These are phyloP conservation scores for Microsporum canis DNA, from an alignment of 2,329 filamentous ascomycete species.

Conservation along the genomic window DNA sequence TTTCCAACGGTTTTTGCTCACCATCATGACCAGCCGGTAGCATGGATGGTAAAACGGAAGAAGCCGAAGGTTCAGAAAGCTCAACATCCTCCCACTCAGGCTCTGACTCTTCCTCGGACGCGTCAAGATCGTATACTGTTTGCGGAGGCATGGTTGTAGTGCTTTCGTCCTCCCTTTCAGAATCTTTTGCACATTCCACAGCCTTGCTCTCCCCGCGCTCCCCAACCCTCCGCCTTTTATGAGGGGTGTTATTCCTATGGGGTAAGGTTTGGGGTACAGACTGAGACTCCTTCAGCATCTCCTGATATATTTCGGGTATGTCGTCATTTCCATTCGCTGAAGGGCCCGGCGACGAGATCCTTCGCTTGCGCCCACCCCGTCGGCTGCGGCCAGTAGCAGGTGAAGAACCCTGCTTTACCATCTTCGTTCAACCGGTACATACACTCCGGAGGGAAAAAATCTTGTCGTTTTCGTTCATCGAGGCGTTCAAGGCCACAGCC, in stretches of 20 bases:
- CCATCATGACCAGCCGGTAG: conserved; percentile 1
- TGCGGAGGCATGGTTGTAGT: conserved; percentile 17
- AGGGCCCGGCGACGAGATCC: neutral
- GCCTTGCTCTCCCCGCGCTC: conserved; percentile 7
- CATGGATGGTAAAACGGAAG: conserved; percentile 18
- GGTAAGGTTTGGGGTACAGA: neutral
- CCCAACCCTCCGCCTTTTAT: conserved; percentile 16
- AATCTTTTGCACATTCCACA: neutral
- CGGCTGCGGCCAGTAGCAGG: neutral
- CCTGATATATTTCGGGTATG: conserved; percentile 9
- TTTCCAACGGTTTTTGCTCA: conserved; percentile 24
- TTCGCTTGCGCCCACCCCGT: neutral
- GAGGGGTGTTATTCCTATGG: conserved; percentile 4
- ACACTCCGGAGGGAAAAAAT: neutral
- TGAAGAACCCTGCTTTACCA: neutral
- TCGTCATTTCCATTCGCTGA: conserved; percentile 2
- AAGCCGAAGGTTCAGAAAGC: conserved; percentile 22
- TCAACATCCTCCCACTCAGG: conserved; percentile 54
- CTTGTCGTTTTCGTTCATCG: conserved; percentile 3
- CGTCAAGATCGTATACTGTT: conserved; percentile 41
- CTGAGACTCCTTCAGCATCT: conserved; percentile 10
- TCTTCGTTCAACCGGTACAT: neutral
- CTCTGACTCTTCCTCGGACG: conserved; percentile 32
- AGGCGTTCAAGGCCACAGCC: neutral
- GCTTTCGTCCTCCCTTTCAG: conserved; percentile 5